Base-by-base conservation (phyloP, 73 alveolate species). In the Paraurostyla sp. region DNA sequence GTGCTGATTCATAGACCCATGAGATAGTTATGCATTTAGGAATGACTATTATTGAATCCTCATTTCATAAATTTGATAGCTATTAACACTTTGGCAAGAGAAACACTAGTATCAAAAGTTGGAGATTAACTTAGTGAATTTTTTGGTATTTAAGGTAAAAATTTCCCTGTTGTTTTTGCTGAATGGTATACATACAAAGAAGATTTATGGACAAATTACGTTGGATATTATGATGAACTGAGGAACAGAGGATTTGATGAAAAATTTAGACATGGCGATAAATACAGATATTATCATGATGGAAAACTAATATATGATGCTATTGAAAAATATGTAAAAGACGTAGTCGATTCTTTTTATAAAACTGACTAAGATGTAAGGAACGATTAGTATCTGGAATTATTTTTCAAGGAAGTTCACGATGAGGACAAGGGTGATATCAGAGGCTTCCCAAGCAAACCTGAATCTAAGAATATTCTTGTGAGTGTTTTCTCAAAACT, bases 1-100 rank as follows among this genome's bases (percentile, higher is more conserved):
- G 78, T 60, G 78, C 78, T 27, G 78, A 60, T 23, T 29, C 51
- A 9, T 60, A 60, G 50, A 27, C 78, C 6, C 78, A 60, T 60
- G 78, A 60, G 49, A 60, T 60, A 9, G 23, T 60, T 27, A 60
- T 60, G 78, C 78, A 60, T 60, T 33, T 60, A 60, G 78, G 78
- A 30, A 60, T 60, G 78, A 2, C 78, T 29, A 45, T 29, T 33
- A 29, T 60, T 60, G 7, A 23, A 20, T 60, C 78, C 78, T 30
- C 78, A 60, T 60, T 60, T 60, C 78, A 23, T 60, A 11, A 60
- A 60, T 32, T 23, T 60, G 35, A 25, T 60, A 7, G 78, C 78
- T 30, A 60, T 60, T 29, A 60, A 60, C 32, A 33, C 78, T 27
- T 27, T 60, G 32, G 78, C 51, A 16, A 60, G 78, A 60, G 78